phyloP scores from a whole-genome alignment of 2,329 filamentous ascomycete species.

The Helotiales sp. region DNA sequence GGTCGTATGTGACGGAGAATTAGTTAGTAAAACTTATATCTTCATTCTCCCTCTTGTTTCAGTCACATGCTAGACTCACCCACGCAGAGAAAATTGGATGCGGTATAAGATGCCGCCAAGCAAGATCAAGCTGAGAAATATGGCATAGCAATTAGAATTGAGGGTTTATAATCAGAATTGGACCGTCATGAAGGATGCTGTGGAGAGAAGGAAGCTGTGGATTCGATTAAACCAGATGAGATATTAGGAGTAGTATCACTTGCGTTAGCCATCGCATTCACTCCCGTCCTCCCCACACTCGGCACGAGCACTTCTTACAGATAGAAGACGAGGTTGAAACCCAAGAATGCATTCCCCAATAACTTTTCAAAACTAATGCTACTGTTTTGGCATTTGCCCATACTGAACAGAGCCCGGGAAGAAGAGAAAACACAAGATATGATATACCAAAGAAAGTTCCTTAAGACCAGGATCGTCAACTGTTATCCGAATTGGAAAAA shows the following conservation, averaged over 20 bases:
- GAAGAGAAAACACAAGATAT: too few relatives aligned
- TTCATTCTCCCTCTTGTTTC: too few relatives aligned
- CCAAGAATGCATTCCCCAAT: neutral
- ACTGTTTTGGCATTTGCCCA: neutral
- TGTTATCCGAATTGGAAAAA: too few relatives aligned
- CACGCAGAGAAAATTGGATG: too few relatives aligned
- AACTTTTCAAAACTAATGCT: neutral
- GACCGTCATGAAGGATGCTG: constrained; percentile 26
- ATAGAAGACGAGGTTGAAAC: neutral
- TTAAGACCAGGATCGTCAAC: too few relatives aligned
- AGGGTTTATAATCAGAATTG: constrained; percentile 24
- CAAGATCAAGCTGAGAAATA: neutral
- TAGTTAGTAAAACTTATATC: too few relatives aligned
- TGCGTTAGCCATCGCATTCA: too few relatives aligned
- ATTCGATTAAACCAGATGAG: constrained; percentile 30
- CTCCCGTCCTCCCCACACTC: neutral
- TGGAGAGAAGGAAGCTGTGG: constrained; percentile 27
- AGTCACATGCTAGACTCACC: too few relatives aligned
- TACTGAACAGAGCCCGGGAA: neutral
- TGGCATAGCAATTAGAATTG: constrained; percentile 14
- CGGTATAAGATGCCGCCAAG: neutral
- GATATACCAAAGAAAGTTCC: too few relatives aligned
- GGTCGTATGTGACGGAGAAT: too few relatives aligned
- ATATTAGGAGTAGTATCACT: constrained; percentile 8
- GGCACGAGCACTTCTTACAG: neutral